Conservation (phyloP, 768 basidiomycete genomes). For the Phallus indusiatus region DNA sequence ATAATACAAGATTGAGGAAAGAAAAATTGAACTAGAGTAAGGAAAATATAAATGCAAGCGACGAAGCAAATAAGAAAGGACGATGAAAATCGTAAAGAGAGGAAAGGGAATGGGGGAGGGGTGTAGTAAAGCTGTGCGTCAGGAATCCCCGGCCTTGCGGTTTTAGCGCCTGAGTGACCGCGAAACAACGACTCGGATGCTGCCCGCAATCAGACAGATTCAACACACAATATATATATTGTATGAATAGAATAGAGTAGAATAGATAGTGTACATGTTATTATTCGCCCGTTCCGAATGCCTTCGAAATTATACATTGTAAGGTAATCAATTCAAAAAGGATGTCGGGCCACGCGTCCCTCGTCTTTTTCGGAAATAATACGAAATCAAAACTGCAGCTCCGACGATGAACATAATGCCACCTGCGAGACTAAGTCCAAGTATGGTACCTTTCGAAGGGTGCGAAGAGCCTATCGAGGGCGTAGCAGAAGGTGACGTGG, state of each 20-base stretch:
- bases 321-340: not conserved
- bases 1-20: not conserved
- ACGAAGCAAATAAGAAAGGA: not conserved
- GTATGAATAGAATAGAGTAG: too few relatives aligned
- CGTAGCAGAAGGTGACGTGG: not conserved
- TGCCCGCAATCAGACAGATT: too few relatives aligned
- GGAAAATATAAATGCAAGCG: not conserved
- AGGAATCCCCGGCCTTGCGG: not conserved
- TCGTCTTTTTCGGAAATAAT: not conserved
- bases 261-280: too few relatives aligned
- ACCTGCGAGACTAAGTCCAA: not conserved
- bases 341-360: not conserved
- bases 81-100: constrained; percentile 1
- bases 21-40: not conserved
- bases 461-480: not conserved
- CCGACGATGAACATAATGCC: constrained; percentile 1
- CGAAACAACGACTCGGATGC: not conserved
- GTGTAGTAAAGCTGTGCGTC: not conserved
- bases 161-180: not conserved
- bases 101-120: not conserved
- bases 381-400: not conserved
- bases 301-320: too few relatives aligned
- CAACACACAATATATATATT: too few relatives aligned
- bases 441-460: not conserved
- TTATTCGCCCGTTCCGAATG: too few relatives aligned